Evolutionary conservation across 805 yeast genomes (phyloP).

Genomic region (Candida piceae): DNA sequence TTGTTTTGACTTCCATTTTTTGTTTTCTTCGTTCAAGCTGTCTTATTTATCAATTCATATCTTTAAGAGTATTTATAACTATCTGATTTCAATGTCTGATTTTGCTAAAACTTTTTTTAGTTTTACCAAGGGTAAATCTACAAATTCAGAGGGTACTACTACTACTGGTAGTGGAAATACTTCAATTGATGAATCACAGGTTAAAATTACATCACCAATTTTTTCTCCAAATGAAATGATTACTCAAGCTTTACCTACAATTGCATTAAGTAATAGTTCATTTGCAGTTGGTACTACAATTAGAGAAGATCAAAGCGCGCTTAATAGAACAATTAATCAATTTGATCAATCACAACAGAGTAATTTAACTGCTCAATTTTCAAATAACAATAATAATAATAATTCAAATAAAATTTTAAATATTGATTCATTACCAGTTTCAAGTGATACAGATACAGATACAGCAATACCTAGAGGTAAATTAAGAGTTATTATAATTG

Average conservation of each 20-base stretch:
- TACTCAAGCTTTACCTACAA: conserved; percentile 57
- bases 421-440: conserved; percentile 21
- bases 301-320: conserved; percentile 30
- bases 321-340: conserved; percentile 31
- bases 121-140: conserved; percentile 22
- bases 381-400: conserved; percentile 2
- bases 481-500: conserved; percentile 71
- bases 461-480: conserved; percentile 67
- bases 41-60: too few species aligned
- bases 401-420: too few species aligned
- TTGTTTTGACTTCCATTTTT: too few species aligned
- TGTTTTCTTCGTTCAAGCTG: too few species aligned
- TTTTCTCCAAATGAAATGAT: conserved; percentile 33
- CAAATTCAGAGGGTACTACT: conserved; percentile 5
- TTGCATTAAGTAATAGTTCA: conserved; percentile 57
- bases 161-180: background rate
- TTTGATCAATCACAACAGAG: conserved; percentile 23
- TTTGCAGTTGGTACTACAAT: conserved; percentile 68
- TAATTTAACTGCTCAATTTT: conserved; percentile 19
- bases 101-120: conserved; percentile 36
- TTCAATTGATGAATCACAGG: too few species aligned
- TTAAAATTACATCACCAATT: conserved; percentile 6
- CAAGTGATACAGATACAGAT: conserved; percentile 19
- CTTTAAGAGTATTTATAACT: too few species aligned
- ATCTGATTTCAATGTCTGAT: conserved; percentile 30